Percentiles rank a stretch among this genome's conserved stretches.
Conservation (phyloP, 495 filamentous ascomycete genomes). For the Niebla homalea region DNA sequence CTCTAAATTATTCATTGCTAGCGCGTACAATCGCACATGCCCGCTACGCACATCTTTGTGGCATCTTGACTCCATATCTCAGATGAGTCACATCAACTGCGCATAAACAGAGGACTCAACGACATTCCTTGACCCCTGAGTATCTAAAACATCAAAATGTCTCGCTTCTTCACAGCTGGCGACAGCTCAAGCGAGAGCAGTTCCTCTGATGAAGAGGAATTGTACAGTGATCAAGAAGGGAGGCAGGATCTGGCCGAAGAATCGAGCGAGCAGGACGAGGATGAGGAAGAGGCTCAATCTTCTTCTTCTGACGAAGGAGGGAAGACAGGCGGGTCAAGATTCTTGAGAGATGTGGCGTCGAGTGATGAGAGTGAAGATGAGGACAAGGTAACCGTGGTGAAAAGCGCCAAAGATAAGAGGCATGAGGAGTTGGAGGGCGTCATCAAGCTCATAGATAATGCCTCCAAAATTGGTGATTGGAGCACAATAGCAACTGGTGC, state of each 20-base stretch:
- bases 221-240: constrained; percentile 61
- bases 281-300: constrained; percentile 22
- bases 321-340: constrained; percentile 59
- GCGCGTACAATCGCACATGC: too few relatives aligned
- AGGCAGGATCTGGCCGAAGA: constrained; percentile 37
- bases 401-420: constrained; percentile 96
- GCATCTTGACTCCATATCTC: too few relatives aligned
- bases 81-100: too few relatives aligned
- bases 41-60: too few relatives aligned
- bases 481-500: constrained; percentile 76
- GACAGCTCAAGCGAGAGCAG: constrained; percentile 70
- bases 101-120: not conserved
- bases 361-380: constrained; percentile 79
- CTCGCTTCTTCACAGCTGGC: constrained; percentile 91
- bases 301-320: constrained; percentile 51
- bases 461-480: constrained; percentile 95
- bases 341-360: constrained; percentile 59
- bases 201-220: constrained; percentile 76
- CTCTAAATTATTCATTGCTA: too few relatives aligned
- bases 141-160: constrained; percentile 38
- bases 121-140: not conserved
- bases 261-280: constrained; percentile 46
- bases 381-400: constrained; percentile 67
- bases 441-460: constrained; percentile 85
- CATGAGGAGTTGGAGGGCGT: constrained; percentile 84